Conservation (phyloP, 2,329 filamentous ascomycete genomes). For the Exophiala sp. region DNA sequence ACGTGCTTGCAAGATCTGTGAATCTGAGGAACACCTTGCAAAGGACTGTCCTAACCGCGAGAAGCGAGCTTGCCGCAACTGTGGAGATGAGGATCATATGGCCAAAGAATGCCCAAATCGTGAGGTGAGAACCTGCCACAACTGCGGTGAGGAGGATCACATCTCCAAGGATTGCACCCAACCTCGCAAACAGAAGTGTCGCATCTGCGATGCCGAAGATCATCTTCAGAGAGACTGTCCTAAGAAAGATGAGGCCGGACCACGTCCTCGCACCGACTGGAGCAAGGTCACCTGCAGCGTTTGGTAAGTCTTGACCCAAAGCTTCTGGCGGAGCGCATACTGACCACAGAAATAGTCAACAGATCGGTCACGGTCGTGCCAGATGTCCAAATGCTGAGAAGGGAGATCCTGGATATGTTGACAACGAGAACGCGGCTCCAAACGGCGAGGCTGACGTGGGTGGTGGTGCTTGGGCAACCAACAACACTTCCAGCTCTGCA, state of each 20-base stretch:
- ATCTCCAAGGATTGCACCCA: slow-evolving; percentile 48
- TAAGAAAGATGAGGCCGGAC: slow-evolving; percentile 13
- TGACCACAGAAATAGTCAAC: slow-evolving; percentile 1
- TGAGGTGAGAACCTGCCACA: slow-evolving; percentile 46
- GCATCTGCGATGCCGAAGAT: slow-evolving; percentile 39
- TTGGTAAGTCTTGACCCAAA: slow-evolving; percentile 11
- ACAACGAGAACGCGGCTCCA: slow-evolving; percentile 17
- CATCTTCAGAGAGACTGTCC: slow-evolving; percentile 16
- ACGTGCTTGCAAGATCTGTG: slow-evolving; percentile 27
- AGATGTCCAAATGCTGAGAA: slow-evolving; percentile 16
- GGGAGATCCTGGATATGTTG: slow-evolving; percentile 13
- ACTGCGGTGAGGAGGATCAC: slow-evolving; percentile 48
- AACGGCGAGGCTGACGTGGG: slow-evolving; percentile 11
- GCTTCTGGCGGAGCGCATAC: neutral
- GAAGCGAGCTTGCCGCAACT: slow-evolving; percentile 51
- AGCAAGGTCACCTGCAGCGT: slow-evolving; percentile 19
- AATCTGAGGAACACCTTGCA: slow-evolving; percentile 26
- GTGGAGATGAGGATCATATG: slow-evolving; percentile 46
- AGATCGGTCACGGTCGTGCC: slow-evolving; percentile 23
- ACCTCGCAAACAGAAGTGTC: slow-evolving; percentile 37
- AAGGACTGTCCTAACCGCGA: slow-evolving; percentile 30
- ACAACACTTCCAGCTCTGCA: slow-evolving; percentile 26
- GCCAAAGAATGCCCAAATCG: slow-evolving; percentile 34
- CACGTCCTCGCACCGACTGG: slow-evolving; percentile 17
- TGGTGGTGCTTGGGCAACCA: slow-evolving; percentile 13